A percentile compares a stretch with the other conserved stretches of the same genome.
Evolutionary conservation across 106 monocot species (phyloP).

Genomic region (Dendrobium catenatum): DNA sequence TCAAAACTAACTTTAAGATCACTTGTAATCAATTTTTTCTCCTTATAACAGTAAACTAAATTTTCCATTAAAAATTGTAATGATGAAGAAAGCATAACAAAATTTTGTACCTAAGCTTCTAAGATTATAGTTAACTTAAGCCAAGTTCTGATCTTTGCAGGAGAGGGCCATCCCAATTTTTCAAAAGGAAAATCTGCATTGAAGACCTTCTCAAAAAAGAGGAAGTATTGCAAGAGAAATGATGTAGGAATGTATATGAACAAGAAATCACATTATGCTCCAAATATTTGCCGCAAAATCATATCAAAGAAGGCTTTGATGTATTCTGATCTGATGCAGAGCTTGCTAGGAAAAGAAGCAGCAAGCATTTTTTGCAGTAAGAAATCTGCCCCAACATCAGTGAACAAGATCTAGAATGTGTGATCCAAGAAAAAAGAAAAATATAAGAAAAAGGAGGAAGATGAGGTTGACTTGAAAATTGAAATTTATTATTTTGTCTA

Average conservation of each 20-base stretch:
- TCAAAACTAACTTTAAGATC: too few relatives aligned
- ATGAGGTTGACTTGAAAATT: too few relatives aligned
- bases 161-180: background rate
- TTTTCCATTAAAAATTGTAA: too few relatives aligned
- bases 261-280: background rate
- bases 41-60: too few relatives aligned
- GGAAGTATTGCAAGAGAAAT: background rate
- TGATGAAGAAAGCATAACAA: too few relatives aligned
- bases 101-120: too few relatives aligned
- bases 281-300: background rate
- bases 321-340: background rate
- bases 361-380: background rate
- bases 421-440: background rate
- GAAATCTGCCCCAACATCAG: background rate
- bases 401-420: background rate
- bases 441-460: too few relatives aligned
- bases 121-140: background rate
- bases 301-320: background rate
- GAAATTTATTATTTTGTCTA: too few relatives aligned
- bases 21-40: too few relatives aligned
- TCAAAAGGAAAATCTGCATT: background rate
- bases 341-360: background rate
- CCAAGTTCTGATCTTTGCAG: background rate
- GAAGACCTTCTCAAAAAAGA: background rate
- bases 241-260: background rate